Evolutionary conservation across 1,284 basidiomycete species (phyloP), one percentile per base, ranked within the genome.

Genomic region (Meripilus lineatus): DNA sequence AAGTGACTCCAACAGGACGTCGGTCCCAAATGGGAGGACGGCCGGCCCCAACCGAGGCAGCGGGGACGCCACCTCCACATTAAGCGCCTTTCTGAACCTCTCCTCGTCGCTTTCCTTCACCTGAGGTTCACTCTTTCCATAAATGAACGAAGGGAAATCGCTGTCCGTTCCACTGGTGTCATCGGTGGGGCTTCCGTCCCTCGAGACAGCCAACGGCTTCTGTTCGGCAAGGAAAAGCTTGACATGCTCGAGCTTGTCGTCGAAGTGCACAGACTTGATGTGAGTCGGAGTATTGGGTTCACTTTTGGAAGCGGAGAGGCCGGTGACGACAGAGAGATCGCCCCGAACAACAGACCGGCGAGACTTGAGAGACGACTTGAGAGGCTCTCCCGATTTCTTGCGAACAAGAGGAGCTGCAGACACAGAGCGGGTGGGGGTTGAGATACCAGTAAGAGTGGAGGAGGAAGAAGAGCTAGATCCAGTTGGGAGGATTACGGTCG

Each of bases 201-300:
- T 80, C 17, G 87, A 91, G 14, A 99, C 94, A 1, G 94, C 93
- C 10, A 89, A 74, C 1, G 94, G 95, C 63, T 92, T 91, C 65
- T 97, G 94, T 65, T 92, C 88, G 22, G 93, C 85, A 42, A 93
- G 71, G 71, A 98, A 98, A 43, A 95, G 75, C 66, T 93, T 94
- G 55, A 98, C 88, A 49, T 86, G 85, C 63, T 96, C 94, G 44
- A 97, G 79, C 60, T 94, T 79, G 5, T 84, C 65, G 66, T 96
- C 91, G 53, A 99, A 99, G 59, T 97, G 92, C 7, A 99, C 95
- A 26, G 80, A 83, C 65, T 95, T 95, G 65, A 75, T 53, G 51
- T 71, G 65, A 44, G 74, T 75, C 33, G 81, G 77, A 32, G 81
- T 79, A 32, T 63, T 68, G 5, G 83, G 77, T 51, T 77, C 78